Evolutionary conservation across 345 rosid species (phyloP).

Genomic region (Trapa incisa): DNA sequence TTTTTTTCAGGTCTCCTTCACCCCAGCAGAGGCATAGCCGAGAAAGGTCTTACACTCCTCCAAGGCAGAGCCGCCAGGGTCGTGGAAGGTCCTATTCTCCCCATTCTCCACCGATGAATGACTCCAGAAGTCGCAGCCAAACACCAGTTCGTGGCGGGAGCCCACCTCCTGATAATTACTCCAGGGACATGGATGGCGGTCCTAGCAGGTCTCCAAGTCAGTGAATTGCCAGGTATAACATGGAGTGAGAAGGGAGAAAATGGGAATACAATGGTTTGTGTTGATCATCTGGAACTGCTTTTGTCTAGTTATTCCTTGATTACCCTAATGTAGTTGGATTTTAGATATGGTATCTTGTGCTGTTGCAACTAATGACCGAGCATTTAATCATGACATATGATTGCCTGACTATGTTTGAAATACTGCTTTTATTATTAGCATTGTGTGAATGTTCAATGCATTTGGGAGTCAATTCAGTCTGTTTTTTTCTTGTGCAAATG

Average conservation of each 20-base stretch:
- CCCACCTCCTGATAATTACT: conserved; percentile 22
- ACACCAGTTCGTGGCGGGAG: conserved; percentile 35
- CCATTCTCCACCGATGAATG: conserved; percentile 52
- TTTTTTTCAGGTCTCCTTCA: conserved; percentile 46
- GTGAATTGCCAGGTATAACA: conserved; percentile 16
- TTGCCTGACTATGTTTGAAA: no score
- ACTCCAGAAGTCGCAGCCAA: conserved; percentile 56
- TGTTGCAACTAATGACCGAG: no score
- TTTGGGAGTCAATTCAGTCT: no score
- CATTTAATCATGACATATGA: no score
- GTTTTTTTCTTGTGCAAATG: no score
- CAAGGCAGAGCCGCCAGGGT: conserved; percentile 3
- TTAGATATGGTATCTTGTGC: no score
- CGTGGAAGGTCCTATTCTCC: conserved; percentile 37
- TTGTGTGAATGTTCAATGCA: no score
- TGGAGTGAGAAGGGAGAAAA: no score
- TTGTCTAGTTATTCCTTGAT: no score
- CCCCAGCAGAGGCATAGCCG: conserved; percentile 38
- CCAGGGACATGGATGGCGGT: conserved; percentile 23
- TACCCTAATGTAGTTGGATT: no score
- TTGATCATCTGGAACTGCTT: background rate
- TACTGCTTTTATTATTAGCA: no score
- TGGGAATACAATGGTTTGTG: background rate
- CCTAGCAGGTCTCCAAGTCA: conserved; percentile 47
- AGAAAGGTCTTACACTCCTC: conserved; percentile 26